A percentile compares a stretch with the other conserved stretches of the same genome.
Evolutionary conservation across 805 yeast genomes (phyloP).

Genomic region (Nakazawaea holstii): DNA sequence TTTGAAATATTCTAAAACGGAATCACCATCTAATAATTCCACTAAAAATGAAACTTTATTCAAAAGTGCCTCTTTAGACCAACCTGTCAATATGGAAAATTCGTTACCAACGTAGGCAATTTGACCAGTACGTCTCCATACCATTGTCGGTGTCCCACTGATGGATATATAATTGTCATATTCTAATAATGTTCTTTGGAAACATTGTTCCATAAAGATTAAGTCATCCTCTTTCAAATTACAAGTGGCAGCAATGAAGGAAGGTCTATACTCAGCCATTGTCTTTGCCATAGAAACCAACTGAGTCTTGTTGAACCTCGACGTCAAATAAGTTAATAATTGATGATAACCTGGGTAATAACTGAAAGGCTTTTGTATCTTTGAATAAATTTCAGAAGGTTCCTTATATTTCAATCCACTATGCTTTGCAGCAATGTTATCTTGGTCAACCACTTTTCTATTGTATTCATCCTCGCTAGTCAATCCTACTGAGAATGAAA

Average conservation of each 20-base stretch:
- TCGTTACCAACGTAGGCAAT: constrained; percentile 94
- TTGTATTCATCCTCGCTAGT: constrained; percentile 30
- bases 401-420: constrained; percentile 47
- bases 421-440: constrained; percentile 9
- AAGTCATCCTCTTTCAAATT: constrained; percentile 85
- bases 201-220: constrained; percentile 93
- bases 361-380: constrained; percentile 70
- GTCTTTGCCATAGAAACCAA: constrained; percentile 79
- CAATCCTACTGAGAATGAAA: constrained; percentile 45
- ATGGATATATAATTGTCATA: constrained; percentile 79
- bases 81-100: constrained; percentile 85
- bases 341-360: constrained; percentile 91
- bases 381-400: constrained; percentile 76
- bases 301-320: constrained; percentile 63
- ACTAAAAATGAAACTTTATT: constrained; percentile 67
- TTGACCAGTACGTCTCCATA: constrained; percentile 95
- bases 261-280: constrained; percentile 87
- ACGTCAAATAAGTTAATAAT: constrained; percentile 64
- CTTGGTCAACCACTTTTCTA: constrained; percentile 15
- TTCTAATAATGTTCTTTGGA: constrained; percentile 85
- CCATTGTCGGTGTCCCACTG: constrained; percentile 90
- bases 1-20: constrained; percentile 84
- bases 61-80: constrained; percentile 69
- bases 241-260: constrained; percentile 88
- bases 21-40: constrained; percentile 81